phyloP scores from a whole-genome alignment of 1,284 basidiomycete genomes.

The Tilletia horrida region DNA sequence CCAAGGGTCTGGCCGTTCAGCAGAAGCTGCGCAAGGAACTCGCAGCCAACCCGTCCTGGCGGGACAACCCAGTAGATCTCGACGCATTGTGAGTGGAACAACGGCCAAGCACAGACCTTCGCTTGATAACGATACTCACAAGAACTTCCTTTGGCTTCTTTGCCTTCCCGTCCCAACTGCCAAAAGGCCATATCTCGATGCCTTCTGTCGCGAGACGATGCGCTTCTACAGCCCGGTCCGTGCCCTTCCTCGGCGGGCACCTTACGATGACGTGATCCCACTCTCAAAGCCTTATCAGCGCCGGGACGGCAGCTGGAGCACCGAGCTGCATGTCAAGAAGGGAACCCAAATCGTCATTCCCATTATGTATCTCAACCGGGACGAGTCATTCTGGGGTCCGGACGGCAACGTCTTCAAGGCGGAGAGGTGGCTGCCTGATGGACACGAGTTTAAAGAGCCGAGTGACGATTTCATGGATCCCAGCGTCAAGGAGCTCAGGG shows the following conservation, averaged over 20 bases:
- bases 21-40: conserved; percentile 5
- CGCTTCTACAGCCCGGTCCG: conserved; percentile 7
- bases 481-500: conserved; percentile 11
- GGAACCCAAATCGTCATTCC: background rate
- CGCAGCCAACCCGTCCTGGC: background rate
- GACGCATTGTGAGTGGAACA: background rate
- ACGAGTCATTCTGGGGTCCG: background rate
- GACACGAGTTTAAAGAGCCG: conserved; percentile 4
- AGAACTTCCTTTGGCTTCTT: too few species aligned
- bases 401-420: conserved; percentile 9
- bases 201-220: conserved; percentile 11
- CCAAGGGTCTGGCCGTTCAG: background rate
- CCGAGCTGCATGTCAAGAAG: conserved; percentile 3
- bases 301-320: background rate
- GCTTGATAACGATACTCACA: background rate
- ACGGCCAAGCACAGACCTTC: background rate
- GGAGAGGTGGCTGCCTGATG: conserved; percentile 16
- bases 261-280: conserved; percentile 4
- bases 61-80: background rate
- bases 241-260: background rate
- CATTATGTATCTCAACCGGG: background rate
- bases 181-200: conserved; percentile 7
- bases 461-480: conserved; percentile 1
- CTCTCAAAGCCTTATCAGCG: background rate
- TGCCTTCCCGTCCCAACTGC: background rate